Conservation (phyloP, 352 stramenopile genomes). For the Phytophthora macrochlamydospora region DNA sequence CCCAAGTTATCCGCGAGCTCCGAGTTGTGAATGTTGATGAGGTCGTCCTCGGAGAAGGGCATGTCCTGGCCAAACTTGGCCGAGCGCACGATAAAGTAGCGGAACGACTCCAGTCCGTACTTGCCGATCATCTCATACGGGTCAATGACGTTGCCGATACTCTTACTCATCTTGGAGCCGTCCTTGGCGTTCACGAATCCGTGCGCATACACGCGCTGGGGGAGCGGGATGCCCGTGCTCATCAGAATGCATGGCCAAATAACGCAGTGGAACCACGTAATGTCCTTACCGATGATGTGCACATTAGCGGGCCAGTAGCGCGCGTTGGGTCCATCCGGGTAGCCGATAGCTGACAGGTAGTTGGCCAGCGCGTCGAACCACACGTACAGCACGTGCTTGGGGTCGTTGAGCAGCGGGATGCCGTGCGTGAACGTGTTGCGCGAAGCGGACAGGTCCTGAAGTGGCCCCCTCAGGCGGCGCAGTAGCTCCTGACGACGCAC, state of each 20-base stretch:
- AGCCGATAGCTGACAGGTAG: slow-evolving; percentile 97
- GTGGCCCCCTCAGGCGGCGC: slow-evolving; percentile 89
- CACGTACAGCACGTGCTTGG: slow-evolving; percentile 99
- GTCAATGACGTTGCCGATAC: slow-evolving; percentile 98
- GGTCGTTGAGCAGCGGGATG: slow-evolving; percentile 94
- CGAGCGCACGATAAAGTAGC: slow-evolving; percentile 92
- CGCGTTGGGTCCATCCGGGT: slow-evolving; percentile 81
- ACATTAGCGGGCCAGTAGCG: slow-evolving; percentile 87
- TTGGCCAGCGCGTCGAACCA: slow-evolving; percentile 99
- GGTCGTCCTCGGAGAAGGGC: slow-evolving; percentile 90
- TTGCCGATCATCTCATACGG: slow-evolving; percentile 95
- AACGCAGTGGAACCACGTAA: slow-evolving; percentile 98
- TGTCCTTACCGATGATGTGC: slow-evolving; percentile 98
- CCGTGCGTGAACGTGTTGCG: slow-evolving; percentile 97
- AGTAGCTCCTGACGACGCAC: slow-evolving; percentile 95
- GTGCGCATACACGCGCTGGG: slow-evolving; percentile 96
- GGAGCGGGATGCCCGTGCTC: slow-evolving; percentile 93
- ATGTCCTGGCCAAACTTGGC: slow-evolving; percentile 97
- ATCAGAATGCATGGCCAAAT: slow-evolving; percentile 99
- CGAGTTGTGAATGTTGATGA: slow-evolving; percentile 98
- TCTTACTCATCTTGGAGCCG: slow-evolving; percentile 99
- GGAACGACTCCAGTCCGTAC: slow-evolving; percentile 96
- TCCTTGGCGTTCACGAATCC: slow-evolving; percentile 98
- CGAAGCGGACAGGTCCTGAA: slow-evolving; percentile 97
- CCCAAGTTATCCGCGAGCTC: slow-evolving; percentile 93